phyloP scores from a whole-genome alignment of 2,329 filamentous ascomycete species.

The Penicillium sumatraense region DNA sequence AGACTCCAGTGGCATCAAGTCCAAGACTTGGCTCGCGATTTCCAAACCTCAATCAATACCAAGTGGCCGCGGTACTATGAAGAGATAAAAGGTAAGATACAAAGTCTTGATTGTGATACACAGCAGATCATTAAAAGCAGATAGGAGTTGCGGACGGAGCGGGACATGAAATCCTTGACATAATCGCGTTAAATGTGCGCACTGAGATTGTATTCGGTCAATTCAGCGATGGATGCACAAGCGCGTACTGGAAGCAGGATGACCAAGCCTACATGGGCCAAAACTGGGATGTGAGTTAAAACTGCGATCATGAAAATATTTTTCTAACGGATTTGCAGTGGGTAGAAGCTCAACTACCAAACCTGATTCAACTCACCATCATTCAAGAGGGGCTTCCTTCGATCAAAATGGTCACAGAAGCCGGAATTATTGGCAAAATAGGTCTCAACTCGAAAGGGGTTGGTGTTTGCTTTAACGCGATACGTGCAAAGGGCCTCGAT shows the following conservation, averaged over 20 bases:
- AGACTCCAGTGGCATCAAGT: background rate
- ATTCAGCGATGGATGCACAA: background rate
- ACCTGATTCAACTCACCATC: background rate
- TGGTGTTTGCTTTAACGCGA: background rate
- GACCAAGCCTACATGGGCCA: background rate
- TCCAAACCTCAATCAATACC: background rate
- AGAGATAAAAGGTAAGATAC: background rate
- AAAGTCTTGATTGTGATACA: no score
- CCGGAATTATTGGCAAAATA: background rate
- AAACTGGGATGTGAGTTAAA: background rate
- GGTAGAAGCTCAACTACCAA: background rate
- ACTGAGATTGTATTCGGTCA: background rate
- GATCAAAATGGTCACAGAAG: background rate
- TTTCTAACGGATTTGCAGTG: background rate
- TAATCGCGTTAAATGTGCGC: background rate
- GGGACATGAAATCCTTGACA: background rate
- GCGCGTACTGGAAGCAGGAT: background rate
- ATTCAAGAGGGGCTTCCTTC: background rate
- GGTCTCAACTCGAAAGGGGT: background rate
- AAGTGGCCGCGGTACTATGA: background rate
- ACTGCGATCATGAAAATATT: background rate
- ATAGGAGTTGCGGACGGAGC: background rate
- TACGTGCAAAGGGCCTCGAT: background rate
- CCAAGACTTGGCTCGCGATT: background rate
- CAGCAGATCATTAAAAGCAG: background rate